These are phyloP conservation scores for Acanthamoeba castellanii DNA, from an alignment of 208 protist genomes.

Conservation along the genomic window DNA sequence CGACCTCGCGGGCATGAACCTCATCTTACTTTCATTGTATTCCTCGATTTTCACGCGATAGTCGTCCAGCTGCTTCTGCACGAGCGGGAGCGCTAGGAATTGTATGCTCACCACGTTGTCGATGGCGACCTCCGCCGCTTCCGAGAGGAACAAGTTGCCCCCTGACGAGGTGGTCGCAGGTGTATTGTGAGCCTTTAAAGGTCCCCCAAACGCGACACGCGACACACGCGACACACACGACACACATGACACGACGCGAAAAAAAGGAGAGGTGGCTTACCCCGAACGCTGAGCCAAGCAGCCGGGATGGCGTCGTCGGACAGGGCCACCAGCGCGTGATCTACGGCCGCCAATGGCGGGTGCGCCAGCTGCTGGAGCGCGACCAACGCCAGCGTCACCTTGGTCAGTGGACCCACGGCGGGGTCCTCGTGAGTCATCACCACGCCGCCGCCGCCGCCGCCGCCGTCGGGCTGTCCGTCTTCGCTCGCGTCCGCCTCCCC, in stretches of 20 bases:
- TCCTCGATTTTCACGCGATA: not conserved
- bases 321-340: not conserved
- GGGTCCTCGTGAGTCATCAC: not conserved
- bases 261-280: not conserved
- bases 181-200: not conserved
- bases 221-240: not conserved
- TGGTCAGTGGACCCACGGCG: conserved; percentile 4
- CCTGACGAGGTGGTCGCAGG: not conserved
- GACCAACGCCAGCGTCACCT: not conserved
- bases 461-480: not conserved
- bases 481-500: not conserved
- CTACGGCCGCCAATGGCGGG: not conserved
- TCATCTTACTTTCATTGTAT: not conserved
- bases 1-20: not conserved
- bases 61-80: not conserved
- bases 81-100: not conserved
- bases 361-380: not conserved
- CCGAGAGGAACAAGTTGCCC: not conserved
- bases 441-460: not conserved
- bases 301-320: not conserved
- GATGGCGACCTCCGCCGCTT: not conserved
- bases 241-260: not conserved
- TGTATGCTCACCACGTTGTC: not conserved
- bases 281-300: not conserved
- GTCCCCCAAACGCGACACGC: not conserved